These are phyloP conservation scores for Didymella sp. DNA, from an alignment of 2,329 filamentous ascomycete species.

Conservation along the genomic window DNA sequence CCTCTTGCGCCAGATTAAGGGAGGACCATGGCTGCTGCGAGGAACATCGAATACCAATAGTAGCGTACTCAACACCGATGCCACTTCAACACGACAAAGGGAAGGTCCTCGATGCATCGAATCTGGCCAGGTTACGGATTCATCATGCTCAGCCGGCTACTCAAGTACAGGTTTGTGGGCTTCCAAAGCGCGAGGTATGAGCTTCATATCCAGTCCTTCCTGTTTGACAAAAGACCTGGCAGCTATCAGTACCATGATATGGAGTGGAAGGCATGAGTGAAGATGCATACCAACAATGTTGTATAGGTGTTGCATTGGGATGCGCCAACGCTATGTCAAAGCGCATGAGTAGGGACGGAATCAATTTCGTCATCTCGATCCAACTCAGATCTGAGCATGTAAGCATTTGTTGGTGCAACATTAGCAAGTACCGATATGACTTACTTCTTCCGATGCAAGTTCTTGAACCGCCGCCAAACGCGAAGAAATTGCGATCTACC, in stretches of 20 bases:
- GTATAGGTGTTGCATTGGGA: constrained; percentile 13
- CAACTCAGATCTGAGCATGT: constrained; percentile 26
- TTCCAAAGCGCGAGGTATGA: background rate
- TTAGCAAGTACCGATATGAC: background rate
- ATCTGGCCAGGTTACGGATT: too few species aligned
- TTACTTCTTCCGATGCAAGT: constrained; percentile 22
- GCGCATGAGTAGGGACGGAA: constrained; percentile 46
- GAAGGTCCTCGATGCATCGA: too few species aligned
- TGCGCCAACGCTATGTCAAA: constrained; percentile 46
- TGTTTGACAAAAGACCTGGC: constrained; percentile 8
- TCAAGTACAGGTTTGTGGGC: background rate
- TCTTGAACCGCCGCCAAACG: constrained; percentile 21
- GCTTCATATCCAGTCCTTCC: constrained; percentile 1
- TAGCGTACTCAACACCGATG: background rate
- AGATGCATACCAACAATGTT: constrained; percentile 10
- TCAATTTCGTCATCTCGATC: constrained; percentile 47
- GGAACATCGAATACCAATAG: background rate
- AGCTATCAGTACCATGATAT: background rate
- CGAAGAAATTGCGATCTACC: constrained; percentile 22
- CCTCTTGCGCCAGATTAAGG: background rate
- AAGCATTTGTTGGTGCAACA: background rate
- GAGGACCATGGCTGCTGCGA: background rate
- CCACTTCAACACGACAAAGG: too few species aligned
- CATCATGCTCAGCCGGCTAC: background rate
- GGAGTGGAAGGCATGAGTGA: too few species aligned